These are phyloP conservation scores for Vanrija pseudolonga DNA, from an alignment of 1,284 basidiomycete species.

Conservation along the genomic window DNA sequence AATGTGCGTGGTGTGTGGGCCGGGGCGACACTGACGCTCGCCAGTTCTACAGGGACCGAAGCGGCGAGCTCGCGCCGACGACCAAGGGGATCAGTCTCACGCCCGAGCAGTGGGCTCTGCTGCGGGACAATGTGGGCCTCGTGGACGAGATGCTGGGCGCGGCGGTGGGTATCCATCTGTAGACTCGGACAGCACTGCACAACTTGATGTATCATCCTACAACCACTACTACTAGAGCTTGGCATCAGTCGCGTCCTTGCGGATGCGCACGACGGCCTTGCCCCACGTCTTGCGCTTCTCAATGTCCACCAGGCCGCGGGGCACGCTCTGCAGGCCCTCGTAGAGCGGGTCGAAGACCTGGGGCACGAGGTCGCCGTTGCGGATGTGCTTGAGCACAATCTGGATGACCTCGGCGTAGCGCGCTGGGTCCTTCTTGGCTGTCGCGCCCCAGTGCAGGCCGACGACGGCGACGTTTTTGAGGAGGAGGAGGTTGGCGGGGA, in stretches of 20 bases:
- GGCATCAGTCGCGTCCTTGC: slow-evolving; percentile 46
- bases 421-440: slow-evolving; percentile 65
- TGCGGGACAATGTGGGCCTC: too few species aligned
- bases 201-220: too few species aligned
- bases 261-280: slow-evolving; percentile 72
- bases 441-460: slow-evolving; percentile 84
- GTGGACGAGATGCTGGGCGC: too few species aligned
- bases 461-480: slow-evolving; percentile 80
- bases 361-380: slow-evolving; percentile 64
- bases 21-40: too few species aligned
- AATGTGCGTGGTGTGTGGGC: too few species aligned
- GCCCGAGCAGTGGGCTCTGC: too few species aligned
- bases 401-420: slow-evolving; percentile 69
- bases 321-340: slow-evolving; percentile 67
- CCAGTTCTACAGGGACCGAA: too few species aligned
- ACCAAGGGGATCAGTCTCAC: too few species aligned
- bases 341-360: slow-evolving; percentile 70
- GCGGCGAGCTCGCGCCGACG: too few species aligned
- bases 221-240: slow-evolving; percentile 9
- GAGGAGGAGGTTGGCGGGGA: slow-evolving; percentile 81
- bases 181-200: too few species aligned
- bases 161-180: too few species aligned
- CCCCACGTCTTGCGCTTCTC: slow-evolving; percentile 86
- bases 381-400: slow-evolving; percentile 68
- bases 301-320: slow-evolving; percentile 52